Evolutionary conservation across 2,329 filamentous ascomycete genomes (phyloP).

Genomic region (Metarhizium robertsii): DNA sequence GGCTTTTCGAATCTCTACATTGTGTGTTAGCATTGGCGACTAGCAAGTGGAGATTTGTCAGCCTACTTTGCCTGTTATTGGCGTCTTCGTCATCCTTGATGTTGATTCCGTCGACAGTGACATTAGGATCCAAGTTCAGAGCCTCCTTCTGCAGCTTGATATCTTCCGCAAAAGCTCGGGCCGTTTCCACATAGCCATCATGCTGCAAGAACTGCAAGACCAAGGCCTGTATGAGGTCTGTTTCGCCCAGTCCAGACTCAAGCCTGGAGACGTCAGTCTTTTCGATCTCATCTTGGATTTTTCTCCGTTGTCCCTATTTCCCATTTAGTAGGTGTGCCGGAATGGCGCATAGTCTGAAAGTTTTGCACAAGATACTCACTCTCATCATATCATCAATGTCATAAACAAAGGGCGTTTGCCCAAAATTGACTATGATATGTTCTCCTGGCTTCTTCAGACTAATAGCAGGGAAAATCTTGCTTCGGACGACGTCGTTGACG

Average conservation of each 20-base stretch:
- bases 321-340: conserved; percentile 6
- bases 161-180: conserved; percentile 77
- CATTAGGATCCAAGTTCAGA: conserved; percentile 47
- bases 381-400: conserved; percentile 83
- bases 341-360: background rate
- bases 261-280: conserved; percentile 48
- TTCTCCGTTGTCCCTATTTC: conserved; percentile 48
- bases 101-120: conserved; percentile 49
- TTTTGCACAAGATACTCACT: conserved; percentile 35
- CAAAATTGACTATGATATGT: conserved; percentile 55
- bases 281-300: conserved; percentile 51
- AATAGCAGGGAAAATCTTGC: conserved; percentile 56
- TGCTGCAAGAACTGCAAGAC: conserved; percentile 83
- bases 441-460: conserved; percentile 59
- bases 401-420: conserved; percentile 71
- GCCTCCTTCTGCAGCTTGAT: conserved; percentile 64
- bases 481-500: conserved; percentile 55
- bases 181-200: conserved; percentile 91
- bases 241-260: conserved; percentile 59
- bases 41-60: background rate
- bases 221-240: conserved; percentile 70
- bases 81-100: conserved; percentile 79
- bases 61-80: conserved; percentile 71
- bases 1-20: conserved; percentile 68
- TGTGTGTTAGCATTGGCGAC: conserved; percentile 1